phyloP scores from a whole-genome alignment of 441 rosid species.

The Croton laevigatus region DNA sequence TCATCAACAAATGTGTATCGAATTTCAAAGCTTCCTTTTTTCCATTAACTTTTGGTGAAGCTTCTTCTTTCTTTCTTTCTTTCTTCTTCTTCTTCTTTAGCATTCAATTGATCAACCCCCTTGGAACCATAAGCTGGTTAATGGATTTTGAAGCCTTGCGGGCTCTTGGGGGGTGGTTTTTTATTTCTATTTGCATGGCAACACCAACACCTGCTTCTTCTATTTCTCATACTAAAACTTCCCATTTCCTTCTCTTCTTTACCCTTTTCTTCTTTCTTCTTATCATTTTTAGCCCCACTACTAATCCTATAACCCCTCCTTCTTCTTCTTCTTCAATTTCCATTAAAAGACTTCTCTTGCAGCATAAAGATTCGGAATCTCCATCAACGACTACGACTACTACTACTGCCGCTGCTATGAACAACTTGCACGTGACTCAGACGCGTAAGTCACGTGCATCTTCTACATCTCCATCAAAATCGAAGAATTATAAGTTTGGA shows the following conservation, averaged over 20 bases:
- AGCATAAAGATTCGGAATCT: conserved; percentile 21
- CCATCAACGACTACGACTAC: conserved; percentile 19
- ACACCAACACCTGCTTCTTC: conserved; percentile 36
- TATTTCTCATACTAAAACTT: conserved; percentile 22
- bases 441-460: conserved; percentile 11
- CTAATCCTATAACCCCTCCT: conserved; percentile 18
- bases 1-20: conserved; percentile 32
- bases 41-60: conserved; percentile 42
- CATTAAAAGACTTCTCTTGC: conserved; percentile 51
- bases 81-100: conserved; percentile 12
- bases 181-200: conserved; percentile 73
- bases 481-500: conserved; percentile 35
- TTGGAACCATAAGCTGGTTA: conserved; percentile 51
- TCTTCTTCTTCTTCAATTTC: conserved; percentile 28
- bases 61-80: conserved; percentile 32
- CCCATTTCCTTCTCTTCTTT: conserved; percentile 32
- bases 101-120: conserved; percentile 30
- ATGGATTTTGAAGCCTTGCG: conserved; percentile 97
- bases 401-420: conserved; percentile 25
- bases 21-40: conserved; percentile 42
- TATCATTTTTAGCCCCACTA: conserved; percentile 34
- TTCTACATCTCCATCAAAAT: conserved; percentile 22
- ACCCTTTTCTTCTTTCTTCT: conserved; percentile 43
- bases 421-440: conserved; percentile 42
- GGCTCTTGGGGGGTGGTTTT: conserved; percentile 83